These are phyloP conservation scores for Suhomyces kunorum DNA, from an alignment of 1,139 yeast species.

Conservation along the genomic window DNA sequence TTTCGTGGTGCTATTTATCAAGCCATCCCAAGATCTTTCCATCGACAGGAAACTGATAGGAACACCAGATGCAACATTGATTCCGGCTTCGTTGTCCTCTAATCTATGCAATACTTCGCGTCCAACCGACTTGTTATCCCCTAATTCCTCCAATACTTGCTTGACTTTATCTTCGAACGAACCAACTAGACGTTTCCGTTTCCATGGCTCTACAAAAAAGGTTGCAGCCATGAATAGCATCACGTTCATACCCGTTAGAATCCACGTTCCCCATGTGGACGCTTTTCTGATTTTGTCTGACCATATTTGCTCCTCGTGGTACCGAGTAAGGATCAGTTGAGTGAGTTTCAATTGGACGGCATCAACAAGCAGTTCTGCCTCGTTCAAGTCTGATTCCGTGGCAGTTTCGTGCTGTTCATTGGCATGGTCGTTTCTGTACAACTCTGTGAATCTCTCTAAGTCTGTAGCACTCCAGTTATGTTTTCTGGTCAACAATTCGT, in stretches of 20 bases:
- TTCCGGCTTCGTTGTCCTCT: not conserved
- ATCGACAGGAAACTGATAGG: constrained; percentile 2
- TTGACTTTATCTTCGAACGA: constrained; percentile 82
- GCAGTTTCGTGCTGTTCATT: constrained; percentile 63
- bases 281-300: constrained; percentile 92
- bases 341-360: constrained; percentile 68
- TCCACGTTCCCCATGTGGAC: constrained; percentile 96
- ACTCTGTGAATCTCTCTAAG: constrained; percentile 76
- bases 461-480: constrained; percentile 78
- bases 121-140: not conserved
- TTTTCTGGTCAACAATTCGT: constrained; percentile 84
- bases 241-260: constrained; percentile 85
- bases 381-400: constrained; percentile 51
- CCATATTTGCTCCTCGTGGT: constrained; percentile 98
- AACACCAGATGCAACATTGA: not conserved
- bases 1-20: constrained; percentile 16
- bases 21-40: constrained; percentile 20
- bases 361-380: constrained; percentile 67
- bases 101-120: constrained; percentile 22
- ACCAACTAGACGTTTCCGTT: constrained; percentile 72
- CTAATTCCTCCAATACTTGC: constrained; percentile 40
- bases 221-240: constrained; percentile 79
- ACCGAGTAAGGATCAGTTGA: constrained; percentile 78
- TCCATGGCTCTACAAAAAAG: constrained; percentile 92
- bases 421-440: constrained; percentile 79